phyloP scores from a whole-genome alignment of 768 basidiomycete species.

The Podaxis rugospora region DNA sequence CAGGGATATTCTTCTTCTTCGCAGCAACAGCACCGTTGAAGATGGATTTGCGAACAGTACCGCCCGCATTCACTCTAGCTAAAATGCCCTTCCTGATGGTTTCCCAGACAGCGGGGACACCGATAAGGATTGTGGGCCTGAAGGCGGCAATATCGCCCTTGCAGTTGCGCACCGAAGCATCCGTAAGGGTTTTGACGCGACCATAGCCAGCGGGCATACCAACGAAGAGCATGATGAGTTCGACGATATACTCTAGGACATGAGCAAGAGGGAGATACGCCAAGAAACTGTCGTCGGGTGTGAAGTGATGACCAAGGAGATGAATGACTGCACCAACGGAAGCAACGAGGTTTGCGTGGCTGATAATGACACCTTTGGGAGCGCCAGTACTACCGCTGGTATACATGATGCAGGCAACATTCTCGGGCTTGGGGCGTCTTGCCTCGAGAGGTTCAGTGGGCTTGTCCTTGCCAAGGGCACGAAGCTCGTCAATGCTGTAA shows the following conservation, averaged over 20 bases:
- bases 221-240: conserved; percentile 67
- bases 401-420: conserved; percentile 55
- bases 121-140: conserved; percentile 86
- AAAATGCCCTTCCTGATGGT: conserved; percentile 94
- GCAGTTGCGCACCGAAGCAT: conserved; percentile 82
- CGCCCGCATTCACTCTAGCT: conserved; percentile 67
- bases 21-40: conserved; percentile 77
- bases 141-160: conserved; percentile 85
- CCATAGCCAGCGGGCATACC: conserved; percentile 88
- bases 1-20: conserved; percentile 70
- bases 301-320: conserved; percentile 66
- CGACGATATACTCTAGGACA: conserved; percentile 94
- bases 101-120: conserved; percentile 97
- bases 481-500: conserved; percentile 65
- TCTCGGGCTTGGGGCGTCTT: conserved; percentile 38
- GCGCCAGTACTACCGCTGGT: conserved; percentile 89
- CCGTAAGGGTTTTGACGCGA: conserved; percentile 93
- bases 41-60: conserved; percentile 62
- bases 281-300: conserved; percentile 63
- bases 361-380: conserved; percentile 92
- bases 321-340: conserved; percentile 78
- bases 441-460: conserved; percentile 46
- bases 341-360: conserved; percentile 82
- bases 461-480: conserved; percentile 56
- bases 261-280: conserved; percentile 94